Evolutionary conservation across 2,329 filamentous ascomycete genomes (phyloP).

Genomic region (Fusarium burgessii): DNA sequence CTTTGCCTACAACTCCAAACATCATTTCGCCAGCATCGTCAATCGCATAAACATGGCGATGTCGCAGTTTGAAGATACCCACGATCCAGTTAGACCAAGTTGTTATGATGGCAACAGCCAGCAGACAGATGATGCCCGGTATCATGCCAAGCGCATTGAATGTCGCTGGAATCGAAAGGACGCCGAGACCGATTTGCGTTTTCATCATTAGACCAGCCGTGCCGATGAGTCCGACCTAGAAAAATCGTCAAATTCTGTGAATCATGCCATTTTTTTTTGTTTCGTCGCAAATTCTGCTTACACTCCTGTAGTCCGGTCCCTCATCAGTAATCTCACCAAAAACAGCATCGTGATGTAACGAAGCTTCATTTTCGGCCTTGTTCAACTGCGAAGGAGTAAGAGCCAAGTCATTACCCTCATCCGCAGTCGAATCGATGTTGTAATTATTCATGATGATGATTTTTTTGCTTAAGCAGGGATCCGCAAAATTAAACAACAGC

Average conservation of each 20-base stretch:
- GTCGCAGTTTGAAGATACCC: constrained; percentile 63
- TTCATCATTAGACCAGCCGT: constrained; percentile 61
- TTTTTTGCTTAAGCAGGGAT: neutral
- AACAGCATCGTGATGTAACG: constrained; percentile 44
- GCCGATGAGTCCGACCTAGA: constrained; percentile 55
- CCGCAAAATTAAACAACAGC: neutral
- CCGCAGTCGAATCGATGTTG: neutral
- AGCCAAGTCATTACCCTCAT: neutral
- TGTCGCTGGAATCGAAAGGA: constrained; percentile 60
- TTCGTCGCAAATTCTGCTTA: constrained; percentile 20
- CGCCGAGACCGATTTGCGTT: constrained; percentile 59
- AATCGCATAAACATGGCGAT: constrained; percentile 65
- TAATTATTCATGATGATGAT: constrained; percentile 1
- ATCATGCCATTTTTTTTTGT: neutral
- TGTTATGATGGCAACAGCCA: constrained; percentile 56
- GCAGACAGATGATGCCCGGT: constrained; percentile 59
- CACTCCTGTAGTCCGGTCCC: constrained; percentile 49
- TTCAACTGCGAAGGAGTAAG: neutral
- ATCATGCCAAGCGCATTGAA: constrained; percentile 61
- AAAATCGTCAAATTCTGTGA: constrained; percentile 21
- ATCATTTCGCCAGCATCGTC: constrained; percentile 64
- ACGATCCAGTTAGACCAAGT: constrained; percentile 63
- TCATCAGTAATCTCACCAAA: constrained; percentile 47
- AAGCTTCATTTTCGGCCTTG: neutral
- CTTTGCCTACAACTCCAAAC: constrained; percentile 60